Percentiles rank a stretch among this genome's conserved stretches.
Evolutionary conservation across 139 green algal species (phyloP).

Genomic region (Coelastrella sp.): DNA sequence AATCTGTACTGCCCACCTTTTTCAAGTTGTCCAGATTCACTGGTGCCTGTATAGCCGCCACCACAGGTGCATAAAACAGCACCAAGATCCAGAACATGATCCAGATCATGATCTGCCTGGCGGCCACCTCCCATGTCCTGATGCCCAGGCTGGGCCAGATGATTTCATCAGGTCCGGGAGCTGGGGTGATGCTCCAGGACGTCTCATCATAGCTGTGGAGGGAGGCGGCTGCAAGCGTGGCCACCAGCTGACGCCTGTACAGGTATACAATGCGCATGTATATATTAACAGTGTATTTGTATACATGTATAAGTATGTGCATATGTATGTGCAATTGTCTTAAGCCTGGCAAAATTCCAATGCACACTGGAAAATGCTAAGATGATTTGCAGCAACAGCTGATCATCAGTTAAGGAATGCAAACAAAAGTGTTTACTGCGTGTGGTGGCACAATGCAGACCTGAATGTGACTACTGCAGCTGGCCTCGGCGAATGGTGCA

Average conservation of each 20-base stretch:
- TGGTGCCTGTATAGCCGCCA: slow-evolving; percentile 9
- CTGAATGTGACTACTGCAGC: slow-evolving; percentile 73
- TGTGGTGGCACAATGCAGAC: slow-evolving; percentile 4
- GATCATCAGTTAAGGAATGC: no score
- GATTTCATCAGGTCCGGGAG: slow-evolving; percentile 53
- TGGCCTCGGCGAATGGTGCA: slow-evolving; percentile 17
- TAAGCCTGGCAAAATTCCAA: neutral
- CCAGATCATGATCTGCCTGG: slow-evolving; percentile 21
- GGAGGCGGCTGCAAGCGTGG: slow-evolving; percentile 60
- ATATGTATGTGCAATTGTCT: no score
- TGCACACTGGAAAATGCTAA: neutral
- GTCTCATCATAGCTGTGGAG: slow-evolving; percentile 71
- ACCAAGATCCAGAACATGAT: slow-evolving; percentile 43
- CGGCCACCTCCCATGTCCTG: slow-evolving; percentile 51
- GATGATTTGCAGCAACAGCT: neutral
- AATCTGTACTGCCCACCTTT: slow-evolving; percentile 14
- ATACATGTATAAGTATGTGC: no score
- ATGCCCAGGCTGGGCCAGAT: slow-evolving; percentile 63
- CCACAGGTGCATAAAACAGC: slow-evolving; percentile 63
- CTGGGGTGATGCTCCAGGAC: slow-evolving; percentile 50
- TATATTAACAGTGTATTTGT: neutral
- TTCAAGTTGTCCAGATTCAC: slow-evolving; percentile 49
- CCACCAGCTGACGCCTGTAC: slow-evolving; percentile 46
- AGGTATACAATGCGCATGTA: neutral
- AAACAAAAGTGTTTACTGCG: no score